A percentile compares a stretch with the other conserved stretches of the same genome.
Evolutionary conservation across 2,329 filamentous ascomycete species (phyloP).

Genomic region (Monilinia polystroma): DNA sequence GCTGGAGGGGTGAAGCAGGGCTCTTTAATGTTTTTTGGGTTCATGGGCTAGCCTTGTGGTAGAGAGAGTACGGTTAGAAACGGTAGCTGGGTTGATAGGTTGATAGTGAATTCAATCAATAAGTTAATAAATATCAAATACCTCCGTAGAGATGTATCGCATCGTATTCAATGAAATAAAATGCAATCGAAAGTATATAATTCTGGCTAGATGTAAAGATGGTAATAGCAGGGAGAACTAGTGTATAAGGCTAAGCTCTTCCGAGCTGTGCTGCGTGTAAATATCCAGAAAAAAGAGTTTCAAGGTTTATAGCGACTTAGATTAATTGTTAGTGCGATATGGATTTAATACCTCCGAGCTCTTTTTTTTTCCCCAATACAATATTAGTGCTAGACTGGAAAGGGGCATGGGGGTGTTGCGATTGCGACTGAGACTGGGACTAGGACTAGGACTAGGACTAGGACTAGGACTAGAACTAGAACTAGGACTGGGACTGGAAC

Average conservation of each 20-base stretch:
- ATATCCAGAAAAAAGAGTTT: constrained; percentile 9
- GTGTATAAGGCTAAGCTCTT: constrained; percentile 5
- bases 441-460: no score
- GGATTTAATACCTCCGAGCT: background rate
- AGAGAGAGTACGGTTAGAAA: background rate
- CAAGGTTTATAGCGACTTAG: background rate
- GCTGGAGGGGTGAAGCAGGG: constrained; percentile 21
- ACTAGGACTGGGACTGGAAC: background rate
- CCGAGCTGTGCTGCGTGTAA: background rate
- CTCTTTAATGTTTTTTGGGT: background rate
- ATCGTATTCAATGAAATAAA: no score
- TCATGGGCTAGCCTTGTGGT: background rate
- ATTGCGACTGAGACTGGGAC: no score
- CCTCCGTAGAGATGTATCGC: no score
- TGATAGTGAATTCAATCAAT: no score
- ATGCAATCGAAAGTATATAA: background rate
- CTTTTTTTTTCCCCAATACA: background rate
- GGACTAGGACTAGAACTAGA: background rate
- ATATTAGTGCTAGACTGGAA: no score
- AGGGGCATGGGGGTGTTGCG: no score
- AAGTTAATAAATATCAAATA: no score
- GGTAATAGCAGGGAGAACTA: background rate
- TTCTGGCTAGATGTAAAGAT: background rate
- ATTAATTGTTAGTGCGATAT: background rate
- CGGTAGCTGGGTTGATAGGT: no score